Evolutionary conservation across 345 rosid species (phyloP), one percentile per base, ranked within the genome.

Genomic region (Carallia pectinifolia): DNA sequence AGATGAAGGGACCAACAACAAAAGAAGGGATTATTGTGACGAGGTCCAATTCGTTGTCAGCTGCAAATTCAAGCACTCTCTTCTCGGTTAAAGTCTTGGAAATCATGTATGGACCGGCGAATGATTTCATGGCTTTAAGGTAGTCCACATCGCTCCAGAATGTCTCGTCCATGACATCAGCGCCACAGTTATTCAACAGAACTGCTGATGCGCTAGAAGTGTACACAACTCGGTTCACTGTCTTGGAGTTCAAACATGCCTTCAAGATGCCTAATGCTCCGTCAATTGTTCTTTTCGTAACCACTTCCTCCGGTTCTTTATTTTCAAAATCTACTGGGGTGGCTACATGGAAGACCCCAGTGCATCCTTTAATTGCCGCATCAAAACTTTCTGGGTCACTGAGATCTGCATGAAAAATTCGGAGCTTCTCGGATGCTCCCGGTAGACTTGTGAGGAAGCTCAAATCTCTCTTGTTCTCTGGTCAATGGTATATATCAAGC

Each of bases 151-250:
- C 77, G 2, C 65, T 82, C 83, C 85, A 82, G 2, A 16, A 68
- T 17, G 74, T 72, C 76, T 81, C 87, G 38, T 83, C 87, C 76
- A 68, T 37, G 6, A 36, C 23, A 0, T 76, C 62, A 18, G 34
- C 38, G 44, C 13, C 58, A 2, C 30, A 68, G 37, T 16, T 53
- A 37, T 44, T 74, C 6, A 27, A 18, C 19, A 0, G 0, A 27
- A 75, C 71, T 0, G 85, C 61, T 0, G 81, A 17, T 7, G 72
- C 59, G 30, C 93, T 89, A 2, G 93, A 86, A 60, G 93, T 88
- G 80, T 85, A 92, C 4, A 89, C 84, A 1, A 88, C 83, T 7
- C 88, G 77, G 68, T 82, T 85, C 37, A 89, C 90, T 0, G 88
- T 86, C 67, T 79, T 82, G 7, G 86, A 70, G 13, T 82, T 78